Evolutionary conservation across 1,284 basidiomycete species (phyloP).

Genomic region (Mycena sp.): DNA sequence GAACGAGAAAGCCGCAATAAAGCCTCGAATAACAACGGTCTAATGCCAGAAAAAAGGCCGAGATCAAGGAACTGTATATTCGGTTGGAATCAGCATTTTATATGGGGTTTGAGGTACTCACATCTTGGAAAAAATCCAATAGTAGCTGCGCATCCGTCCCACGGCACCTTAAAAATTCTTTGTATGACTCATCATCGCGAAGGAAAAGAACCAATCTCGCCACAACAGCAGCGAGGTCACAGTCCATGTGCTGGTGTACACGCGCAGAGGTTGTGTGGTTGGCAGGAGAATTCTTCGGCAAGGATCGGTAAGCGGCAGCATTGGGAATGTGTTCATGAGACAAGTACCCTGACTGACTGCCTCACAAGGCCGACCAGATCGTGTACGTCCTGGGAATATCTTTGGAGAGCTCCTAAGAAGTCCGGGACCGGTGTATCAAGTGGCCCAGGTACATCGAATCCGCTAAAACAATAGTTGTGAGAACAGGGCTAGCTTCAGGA

Average conservation of each 20-base stretch:
- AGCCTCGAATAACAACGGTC: background rate
- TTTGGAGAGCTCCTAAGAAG: too few relatives aligned
- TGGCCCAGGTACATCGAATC: too few relatives aligned
- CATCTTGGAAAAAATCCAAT: slow-evolving; percentile 21
- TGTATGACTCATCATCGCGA: background rate
- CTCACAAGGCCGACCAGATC: too few relatives aligned
- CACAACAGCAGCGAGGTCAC: background rate
- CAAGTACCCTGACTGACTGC: too few relatives aligned
- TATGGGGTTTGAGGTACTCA: background rate
- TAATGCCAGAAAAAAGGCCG: background rate
- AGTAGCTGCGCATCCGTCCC: background rate
- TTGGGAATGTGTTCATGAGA: too few relatives aligned
- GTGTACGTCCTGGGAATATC: too few relatives aligned
- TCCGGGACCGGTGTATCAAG: too few relatives aligned
- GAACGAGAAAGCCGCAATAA: background rate
- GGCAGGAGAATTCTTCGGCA: background rate
- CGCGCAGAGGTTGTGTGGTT: background rate
- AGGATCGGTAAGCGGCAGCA: background rate
- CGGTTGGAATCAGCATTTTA: background rate
- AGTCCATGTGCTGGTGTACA: background rate
- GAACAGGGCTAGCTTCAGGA: too few relatives aligned
- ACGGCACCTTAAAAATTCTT: slow-evolving; percentile 4
- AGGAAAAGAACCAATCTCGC: background rate
- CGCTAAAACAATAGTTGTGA: too few relatives aligned
- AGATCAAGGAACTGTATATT: slow-evolving; percentile 8